Evolutionary conservation across 2,329 filamentous ascomycete genomes (phyloP).

Genomic region (Dothideomycetes sp.): DNA sequence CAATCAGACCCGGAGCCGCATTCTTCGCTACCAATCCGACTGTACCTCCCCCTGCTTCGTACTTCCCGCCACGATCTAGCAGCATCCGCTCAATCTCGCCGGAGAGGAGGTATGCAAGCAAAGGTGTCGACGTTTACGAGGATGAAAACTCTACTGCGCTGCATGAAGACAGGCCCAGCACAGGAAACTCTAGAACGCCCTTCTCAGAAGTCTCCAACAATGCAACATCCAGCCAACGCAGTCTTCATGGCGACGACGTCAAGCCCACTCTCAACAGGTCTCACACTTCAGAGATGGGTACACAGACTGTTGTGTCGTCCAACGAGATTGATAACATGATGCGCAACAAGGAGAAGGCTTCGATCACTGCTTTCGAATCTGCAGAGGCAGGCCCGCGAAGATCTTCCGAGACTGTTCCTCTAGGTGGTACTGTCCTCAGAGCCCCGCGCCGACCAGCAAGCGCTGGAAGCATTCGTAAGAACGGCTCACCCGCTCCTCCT

Average conservation of each 20-base stretch:
- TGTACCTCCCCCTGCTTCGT: background rate
- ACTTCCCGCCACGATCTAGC: conserved; percentile 4
- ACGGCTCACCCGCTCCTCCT: conserved; percentile 49
- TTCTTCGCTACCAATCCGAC: conserved; percentile 1
- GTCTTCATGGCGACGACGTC: conserved; percentile 2
- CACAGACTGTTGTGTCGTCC: conserved; percentile 76
- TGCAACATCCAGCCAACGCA: conserved; percentile 5
- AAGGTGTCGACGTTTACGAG: background rate
- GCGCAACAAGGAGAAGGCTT: conserved; percentile 35
- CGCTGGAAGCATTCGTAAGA: conserved; percentile 52
- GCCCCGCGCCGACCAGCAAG: conserved; percentile 55
- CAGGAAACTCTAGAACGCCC: conserved; percentile 4
- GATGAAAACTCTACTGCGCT: background rate
- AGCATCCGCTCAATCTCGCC: background rate
- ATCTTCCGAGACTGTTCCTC: conserved; percentile 9
- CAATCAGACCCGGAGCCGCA: conserved; percentile 2
- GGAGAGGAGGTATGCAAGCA: background rate
- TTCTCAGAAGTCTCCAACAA: conserved; percentile 12
- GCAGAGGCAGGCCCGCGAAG: conserved; percentile 10
- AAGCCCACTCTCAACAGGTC: conserved; percentile 2
- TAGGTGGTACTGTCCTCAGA: conserved; percentile 12
- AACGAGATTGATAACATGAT: conserved; percentile 70
- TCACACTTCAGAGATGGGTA: conserved; percentile 50
- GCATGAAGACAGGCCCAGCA: background rate
- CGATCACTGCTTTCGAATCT: conserved; percentile 11